A percentile compares a stretch with the other conserved stretches of the same genome.
phyloP scores from a whole-genome alignment of 2,329 filamentous ascomycete genomes.

The Talaromyces amestolkiae region DNA sequence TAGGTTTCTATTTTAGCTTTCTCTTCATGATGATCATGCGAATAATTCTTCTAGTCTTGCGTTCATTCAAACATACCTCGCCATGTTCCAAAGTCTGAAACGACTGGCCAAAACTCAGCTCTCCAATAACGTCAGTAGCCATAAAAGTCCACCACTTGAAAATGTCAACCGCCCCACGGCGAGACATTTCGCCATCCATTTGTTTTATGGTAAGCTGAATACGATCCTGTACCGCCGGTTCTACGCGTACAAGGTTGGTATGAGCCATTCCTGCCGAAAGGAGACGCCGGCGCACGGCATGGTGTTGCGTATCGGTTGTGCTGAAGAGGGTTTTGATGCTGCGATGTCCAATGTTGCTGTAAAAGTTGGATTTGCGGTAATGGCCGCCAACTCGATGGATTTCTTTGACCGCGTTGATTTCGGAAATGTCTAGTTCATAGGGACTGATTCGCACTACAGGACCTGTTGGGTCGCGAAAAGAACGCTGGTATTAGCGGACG shows the following conservation, averaged over 20 bases:
- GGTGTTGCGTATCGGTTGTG: slow-evolving; percentile 40
- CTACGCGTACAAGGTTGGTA: slow-evolving; percentile 29
- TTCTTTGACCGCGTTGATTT: slow-evolving; percentile 33
- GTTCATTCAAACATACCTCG: slow-evolving; percentile 35
- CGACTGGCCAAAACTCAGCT: slow-evolving; percentile 57
- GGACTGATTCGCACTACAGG: slow-evolving; percentile 34
- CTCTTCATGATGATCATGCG: background rate
- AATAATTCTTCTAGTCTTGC: background rate
- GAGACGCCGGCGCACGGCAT: slow-evolving; percentile 44
- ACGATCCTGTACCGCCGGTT: slow-evolving; percentile 41
- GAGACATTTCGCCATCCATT: slow-evolving; percentile 48
- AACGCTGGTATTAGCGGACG: background rate
- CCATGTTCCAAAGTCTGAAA: slow-evolving; percentile 54
- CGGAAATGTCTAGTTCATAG: slow-evolving; percentile 38
- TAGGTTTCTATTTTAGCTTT: slow-evolving; percentile 19
- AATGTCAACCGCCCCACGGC: slow-evolving; percentile 43
- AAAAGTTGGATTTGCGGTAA: slow-evolving; percentile 37
- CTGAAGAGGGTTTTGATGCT: slow-evolving; percentile 40
- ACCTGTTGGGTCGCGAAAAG: slow-evolving; percentile 21
- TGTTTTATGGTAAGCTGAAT: slow-evolving; percentile 42
- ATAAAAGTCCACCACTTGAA: slow-evolving; percentile 57
- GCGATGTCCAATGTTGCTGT: slow-evolving; percentile 25
- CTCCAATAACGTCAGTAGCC: slow-evolving; percentile 55
- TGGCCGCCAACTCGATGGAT: slow-evolving; percentile 35
- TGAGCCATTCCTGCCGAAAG: slow-evolving; percentile 36